Evolutionary conservation across 768 basidiomycete species (phyloP), one percentile per base, ranked within the genome.

Genomic region (Gautieria morchelliformis): DNA sequence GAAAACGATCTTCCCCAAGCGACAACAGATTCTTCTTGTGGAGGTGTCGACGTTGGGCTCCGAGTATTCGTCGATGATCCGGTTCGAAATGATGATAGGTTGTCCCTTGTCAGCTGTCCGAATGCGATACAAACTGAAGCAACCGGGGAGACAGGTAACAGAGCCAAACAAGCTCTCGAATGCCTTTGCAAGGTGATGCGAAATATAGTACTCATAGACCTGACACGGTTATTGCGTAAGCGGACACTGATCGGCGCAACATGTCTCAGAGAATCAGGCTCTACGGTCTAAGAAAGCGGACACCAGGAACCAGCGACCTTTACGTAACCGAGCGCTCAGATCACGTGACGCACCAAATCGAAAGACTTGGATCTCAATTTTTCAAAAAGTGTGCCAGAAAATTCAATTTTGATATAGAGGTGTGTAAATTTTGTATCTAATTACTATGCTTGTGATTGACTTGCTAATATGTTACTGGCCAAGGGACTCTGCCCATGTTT

Each of bases 11-110:
- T 76, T 97, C 93, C 62, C 93, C 93, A 5, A 97, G 83, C 14
- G 89, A 89, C 65, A 96, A 84, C 54, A 97, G 70, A 59, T 95
- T 96, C 82, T 96, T 97, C 79, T 94, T 90, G 77, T 97, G 93
- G 35, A 97, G 71, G 93, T 97, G 66, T 97, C 93, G 59, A 97
- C 88, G 58, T 89, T 87, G 56, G 88, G 85, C 63, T 96, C 93
- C 0, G 93, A 82, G 68, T 96, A 96, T 64, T 96, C 93, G 64
- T 94, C 89, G 63, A 97, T 94, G 71, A 97, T 83, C 37, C 91
- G 89, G 66, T 91, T 93, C 22, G 93, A 96, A 67, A 97, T 93
- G 78, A 97, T 91, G 72, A 97, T 84, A 0, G 93, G 93, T 15
- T 91, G 85, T 17, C 93, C 93, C 67, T 94, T 97, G 77, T 97